Percentiles rank a stretch among this genome's conserved stretches.
Conservation (phyloP, 768 basidiomycete species). For the Boletus reticuloceps region DNA sequence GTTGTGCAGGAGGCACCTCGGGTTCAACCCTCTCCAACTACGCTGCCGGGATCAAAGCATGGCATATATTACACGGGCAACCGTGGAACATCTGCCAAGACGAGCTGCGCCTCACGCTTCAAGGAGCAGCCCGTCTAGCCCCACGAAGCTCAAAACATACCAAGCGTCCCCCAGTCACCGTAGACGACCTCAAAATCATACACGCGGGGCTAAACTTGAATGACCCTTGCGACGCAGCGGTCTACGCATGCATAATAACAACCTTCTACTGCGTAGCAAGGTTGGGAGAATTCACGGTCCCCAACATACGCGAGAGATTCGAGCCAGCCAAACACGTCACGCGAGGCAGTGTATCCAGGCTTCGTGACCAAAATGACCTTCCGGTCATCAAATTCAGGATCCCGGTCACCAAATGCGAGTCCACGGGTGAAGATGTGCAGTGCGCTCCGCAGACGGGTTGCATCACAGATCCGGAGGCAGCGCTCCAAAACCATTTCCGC, state of each 20-base stretch:
- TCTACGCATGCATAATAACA: not conserved
- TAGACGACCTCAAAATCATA: too few species aligned
- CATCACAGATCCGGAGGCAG: not conserved
- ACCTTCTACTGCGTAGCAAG: not conserved
- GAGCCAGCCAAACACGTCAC: not conserved
- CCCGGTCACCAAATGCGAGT: not conserved
- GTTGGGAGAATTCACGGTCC: too few species aligned
- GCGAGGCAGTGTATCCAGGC: accelerated
- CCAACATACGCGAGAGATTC: not conserved
- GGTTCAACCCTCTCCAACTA: not conserved
- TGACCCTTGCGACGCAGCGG: not conserved
- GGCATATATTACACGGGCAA: not conserved
- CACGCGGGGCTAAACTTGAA: not conserved
- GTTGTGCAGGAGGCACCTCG: too few species aligned
- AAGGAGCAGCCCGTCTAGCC: not conserved
- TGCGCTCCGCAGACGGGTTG: not conserved
- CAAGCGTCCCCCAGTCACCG: too few species aligned
- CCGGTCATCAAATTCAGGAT: not conserved
- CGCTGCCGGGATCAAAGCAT: not conserved
- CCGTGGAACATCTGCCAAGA: not conserved
- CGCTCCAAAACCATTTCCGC: not conserved
- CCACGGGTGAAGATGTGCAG: not conserved
- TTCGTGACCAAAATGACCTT: not conserved
- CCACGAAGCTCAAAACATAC: too few species aligned
- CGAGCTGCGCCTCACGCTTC: not conserved